Conservation (phyloP, 2,329 filamentous ascomycete genomes). For the Bertia moriformis region DNA sequence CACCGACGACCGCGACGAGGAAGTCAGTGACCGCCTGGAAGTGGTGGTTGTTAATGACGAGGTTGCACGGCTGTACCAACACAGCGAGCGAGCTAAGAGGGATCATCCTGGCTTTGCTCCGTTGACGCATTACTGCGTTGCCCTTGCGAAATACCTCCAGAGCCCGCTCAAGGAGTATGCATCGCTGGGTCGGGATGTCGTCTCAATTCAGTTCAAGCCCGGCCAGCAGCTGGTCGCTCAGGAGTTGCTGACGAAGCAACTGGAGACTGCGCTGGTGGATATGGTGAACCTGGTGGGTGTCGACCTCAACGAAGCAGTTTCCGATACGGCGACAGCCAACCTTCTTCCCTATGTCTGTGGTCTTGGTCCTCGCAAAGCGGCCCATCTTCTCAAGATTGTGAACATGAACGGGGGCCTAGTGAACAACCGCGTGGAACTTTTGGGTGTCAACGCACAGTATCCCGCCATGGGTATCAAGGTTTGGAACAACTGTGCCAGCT, state of each 20-base stretch:
- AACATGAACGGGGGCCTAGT: conserved; percentile 81
- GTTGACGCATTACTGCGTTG: conserved; percentile 77
- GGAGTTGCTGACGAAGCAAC: conserved; percentile 70
- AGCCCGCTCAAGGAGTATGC: conserved; percentile 95
- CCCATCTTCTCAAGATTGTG: conserved; percentile 72
- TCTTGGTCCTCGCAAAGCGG: conserved; percentile 81
- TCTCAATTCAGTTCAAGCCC: conserved; percentile 75
- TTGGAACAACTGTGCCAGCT: conserved; percentile 94
- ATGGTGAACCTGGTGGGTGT: conserved; percentile 96
- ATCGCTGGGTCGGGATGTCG: conserved; percentile 73
- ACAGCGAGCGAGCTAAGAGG: conserved; percentile 61
- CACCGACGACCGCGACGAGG: conserved; percentile 58
- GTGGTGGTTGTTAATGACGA: conserved; percentile 91
- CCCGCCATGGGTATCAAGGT: conserved; percentile 78
- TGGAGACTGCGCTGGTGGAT: conserved; percentile 95
- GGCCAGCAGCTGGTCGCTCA: conserved; percentile 79
- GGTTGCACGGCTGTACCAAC: conserved; percentile 89
- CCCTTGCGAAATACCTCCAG: conserved; percentile 79
- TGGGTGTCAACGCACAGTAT: conserved; percentile 66
- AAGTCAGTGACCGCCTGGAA: conserved; percentile 58
- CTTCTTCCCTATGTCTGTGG: conserved; percentile 83
- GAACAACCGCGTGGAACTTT: conserved; percentile 69
- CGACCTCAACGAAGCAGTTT: conserved; percentile 82
- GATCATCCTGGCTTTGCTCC: conserved; percentile 73
- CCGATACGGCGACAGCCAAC: conserved; percentile 68